phyloP scores from a whole-genome alignment of 495 filamentous ascomycete genomes.

The Cercophora scortea region DNA sequence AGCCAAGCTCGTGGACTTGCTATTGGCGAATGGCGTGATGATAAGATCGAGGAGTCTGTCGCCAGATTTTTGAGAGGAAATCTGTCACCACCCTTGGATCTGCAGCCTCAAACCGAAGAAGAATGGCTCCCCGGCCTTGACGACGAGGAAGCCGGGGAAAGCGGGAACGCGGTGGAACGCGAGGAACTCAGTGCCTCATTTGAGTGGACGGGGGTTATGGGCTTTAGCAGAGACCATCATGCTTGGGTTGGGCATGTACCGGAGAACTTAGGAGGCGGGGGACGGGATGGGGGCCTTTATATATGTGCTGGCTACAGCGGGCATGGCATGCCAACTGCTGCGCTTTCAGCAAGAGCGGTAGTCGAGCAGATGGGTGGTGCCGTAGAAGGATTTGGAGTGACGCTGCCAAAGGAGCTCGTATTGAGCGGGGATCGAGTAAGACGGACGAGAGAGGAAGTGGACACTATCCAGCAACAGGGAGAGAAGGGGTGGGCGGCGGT shows the following conservation, averaged over 20 bases:
- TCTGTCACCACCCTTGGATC: constrained; percentile 23
- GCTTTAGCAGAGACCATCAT: constrained; percentile 57
- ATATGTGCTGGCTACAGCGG: constrained; percentile 60
- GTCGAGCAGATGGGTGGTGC: constrained; percentile 48
- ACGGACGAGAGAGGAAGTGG: constrained; percentile 5
- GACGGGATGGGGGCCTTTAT: constrained; percentile 33
- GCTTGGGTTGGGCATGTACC: constrained; percentile 62
- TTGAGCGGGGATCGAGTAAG: constrained; percentile 34
- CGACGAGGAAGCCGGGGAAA: constrained; percentile 13
- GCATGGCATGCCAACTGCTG: constrained; percentile 77
- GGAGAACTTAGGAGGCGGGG: constrained; percentile 29
- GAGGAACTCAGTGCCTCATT: constrained; percentile 44
- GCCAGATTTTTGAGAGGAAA: constrained; percentile 32
- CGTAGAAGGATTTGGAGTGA: constrained; percentile 10
- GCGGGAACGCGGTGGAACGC: constrained; percentile 14
- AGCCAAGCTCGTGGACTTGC: constrained; percentile 33
- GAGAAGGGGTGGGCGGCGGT: constrained; percentile 1
- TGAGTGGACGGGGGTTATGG: constrained; percentile 83
- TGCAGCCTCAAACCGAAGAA: neutral
- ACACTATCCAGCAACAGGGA: constrained; percentile 1
- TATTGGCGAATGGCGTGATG: constrained; percentile 51
- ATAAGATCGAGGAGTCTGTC: constrained; percentile 51
- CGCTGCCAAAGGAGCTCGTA: constrained; percentile 37
- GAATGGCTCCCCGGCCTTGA: neutral
- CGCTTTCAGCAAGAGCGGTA: constrained; percentile 58